Conservation (phyloP, 352 stramenopile species). For the Phytophthora tubulina region DNA sequence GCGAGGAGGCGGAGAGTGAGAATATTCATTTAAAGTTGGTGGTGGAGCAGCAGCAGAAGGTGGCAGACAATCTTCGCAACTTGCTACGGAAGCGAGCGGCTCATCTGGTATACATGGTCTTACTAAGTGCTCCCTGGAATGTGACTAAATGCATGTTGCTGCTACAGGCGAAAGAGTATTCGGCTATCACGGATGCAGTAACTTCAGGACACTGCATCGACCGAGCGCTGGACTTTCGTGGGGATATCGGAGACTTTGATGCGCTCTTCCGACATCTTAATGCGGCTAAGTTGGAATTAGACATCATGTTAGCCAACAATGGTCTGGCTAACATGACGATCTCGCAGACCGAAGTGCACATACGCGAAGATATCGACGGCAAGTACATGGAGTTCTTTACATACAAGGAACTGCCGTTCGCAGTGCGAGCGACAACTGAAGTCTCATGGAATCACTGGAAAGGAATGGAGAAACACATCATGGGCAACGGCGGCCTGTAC, state of each 20-base stretch:
- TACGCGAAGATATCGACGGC: slow-evolving; percentile 20
- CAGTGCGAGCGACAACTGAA: slow-evolving; percentile 15
- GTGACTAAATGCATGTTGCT: background rate
- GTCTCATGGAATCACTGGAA: slow-evolving; percentile 41
- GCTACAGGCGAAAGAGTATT: slow-evolving; percentile 22
- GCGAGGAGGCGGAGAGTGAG: slow-evolving; percentile 37
- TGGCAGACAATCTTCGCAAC: slow-evolving; percentile 44
- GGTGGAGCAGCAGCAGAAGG: slow-evolving; percentile 52
- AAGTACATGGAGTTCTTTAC: slow-evolving; percentile 38
- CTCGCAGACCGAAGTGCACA: slow-evolving; percentile 29
- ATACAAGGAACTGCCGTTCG: slow-evolving; percentile 37
- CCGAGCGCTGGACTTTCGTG: slow-evolving; percentile 21
- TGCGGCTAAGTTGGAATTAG: slow-evolving; percentile 22
- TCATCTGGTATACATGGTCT: slow-evolving; percentile 27
- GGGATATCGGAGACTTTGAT: slow-evolving; percentile 25
- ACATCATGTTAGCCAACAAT: slow-evolving; percentile 33
- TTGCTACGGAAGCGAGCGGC: slow-evolving; percentile 41
- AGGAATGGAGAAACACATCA: slow-evolving; percentile 35
- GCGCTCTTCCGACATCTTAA: slow-evolving; percentile 33
- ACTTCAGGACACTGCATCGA: slow-evolving; percentile 3
- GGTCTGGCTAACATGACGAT: slow-evolving; percentile 25
- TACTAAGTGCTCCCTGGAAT: too few relatives aligned
- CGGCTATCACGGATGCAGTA: background rate
- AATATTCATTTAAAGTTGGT: slow-evolving; percentile 44
- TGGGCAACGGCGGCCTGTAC: slow-evolving; percentile 34